Conservation (phyloP, 352 stramenopile genomes). For the Globisporangium paddicum region DNA sequence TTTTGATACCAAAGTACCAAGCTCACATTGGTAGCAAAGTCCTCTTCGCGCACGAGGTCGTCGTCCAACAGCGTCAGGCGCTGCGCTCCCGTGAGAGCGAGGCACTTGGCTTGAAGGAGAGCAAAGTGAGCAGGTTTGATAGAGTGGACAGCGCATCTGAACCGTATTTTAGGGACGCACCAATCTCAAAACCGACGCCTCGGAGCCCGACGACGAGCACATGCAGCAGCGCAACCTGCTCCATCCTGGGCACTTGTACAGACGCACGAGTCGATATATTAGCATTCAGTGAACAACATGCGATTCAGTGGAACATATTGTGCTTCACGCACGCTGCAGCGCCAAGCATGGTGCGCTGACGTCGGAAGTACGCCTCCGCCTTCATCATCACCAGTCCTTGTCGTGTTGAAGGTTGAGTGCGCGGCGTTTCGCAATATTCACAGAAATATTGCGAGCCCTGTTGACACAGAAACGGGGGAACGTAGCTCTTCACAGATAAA, state of each 20-base stretch:
- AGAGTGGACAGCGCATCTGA: background rate
- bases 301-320: background rate
- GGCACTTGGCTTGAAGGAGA: constrained; percentile 27
- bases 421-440: background rate
- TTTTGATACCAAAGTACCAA: constrained; percentile 5
- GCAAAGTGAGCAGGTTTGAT: background rate
- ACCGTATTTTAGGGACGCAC: constrained; percentile 6
- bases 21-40: constrained; percentile 19
- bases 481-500: too few relatives aligned
- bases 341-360: constrained; percentile 25
- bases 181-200: constrained; percentile 38
- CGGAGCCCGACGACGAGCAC: constrained; percentile 39
- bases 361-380: constrained; percentile 26
- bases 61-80: constrained; percentile 41
- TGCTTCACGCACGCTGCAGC: constrained; percentile 12
- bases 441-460: too few relatives aligned
- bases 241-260: constrained; percentile 20
- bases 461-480: too few relatives aligned
- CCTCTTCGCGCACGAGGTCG: constrained; percentile 32
- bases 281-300: background rate
- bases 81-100: constrained; percentile 29
- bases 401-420: background rate
- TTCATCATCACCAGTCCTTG: background rate
- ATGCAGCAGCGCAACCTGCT: constrained; percentile 35
- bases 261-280: background rate